phyloP scores from a whole-genome alignment of 140 eudicot genomes.

The Oenanthe javanica region DNA sequence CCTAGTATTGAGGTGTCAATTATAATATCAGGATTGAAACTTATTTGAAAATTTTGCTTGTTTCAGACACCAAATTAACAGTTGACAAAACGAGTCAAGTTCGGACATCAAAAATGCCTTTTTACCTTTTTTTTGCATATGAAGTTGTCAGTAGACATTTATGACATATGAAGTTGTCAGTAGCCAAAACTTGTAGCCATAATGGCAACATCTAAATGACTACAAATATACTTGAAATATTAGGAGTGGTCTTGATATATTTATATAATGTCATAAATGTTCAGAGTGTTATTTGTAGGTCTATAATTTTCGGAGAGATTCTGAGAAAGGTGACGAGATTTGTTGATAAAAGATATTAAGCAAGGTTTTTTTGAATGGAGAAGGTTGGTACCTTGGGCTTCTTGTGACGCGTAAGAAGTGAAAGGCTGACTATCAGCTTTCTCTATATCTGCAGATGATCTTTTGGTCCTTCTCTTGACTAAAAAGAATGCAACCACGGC shows the following conservation, averaged over 20 bases:
- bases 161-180: background rate
- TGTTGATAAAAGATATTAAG: background rate
- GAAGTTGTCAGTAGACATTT: no score
- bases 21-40: no score
- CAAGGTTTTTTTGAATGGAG: background rate
- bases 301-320: background rate
- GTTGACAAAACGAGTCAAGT: no score
- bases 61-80: no score
- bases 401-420: constrained; percentile 63
- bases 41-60: no score
- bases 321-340: background rate
- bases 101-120: no score
- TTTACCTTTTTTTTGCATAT: no score
- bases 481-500: constrained; percentile 71
- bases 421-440: constrained; percentile 73
- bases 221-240: background rate
- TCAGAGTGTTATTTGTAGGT: background rate
- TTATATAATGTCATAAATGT: background rate
- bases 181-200: background rate
- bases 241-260: background rate
- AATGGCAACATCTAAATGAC: background rate
- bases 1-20: no score
- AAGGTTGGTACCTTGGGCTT: constrained; percentile 49
- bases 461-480: constrained; percentile 55
- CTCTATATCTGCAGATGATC: constrained; percentile 56